Base-by-base conservation (phyloP, 2,329 filamentous ascomycete genomes). In the Chaetomiaceae sp. region DNA sequence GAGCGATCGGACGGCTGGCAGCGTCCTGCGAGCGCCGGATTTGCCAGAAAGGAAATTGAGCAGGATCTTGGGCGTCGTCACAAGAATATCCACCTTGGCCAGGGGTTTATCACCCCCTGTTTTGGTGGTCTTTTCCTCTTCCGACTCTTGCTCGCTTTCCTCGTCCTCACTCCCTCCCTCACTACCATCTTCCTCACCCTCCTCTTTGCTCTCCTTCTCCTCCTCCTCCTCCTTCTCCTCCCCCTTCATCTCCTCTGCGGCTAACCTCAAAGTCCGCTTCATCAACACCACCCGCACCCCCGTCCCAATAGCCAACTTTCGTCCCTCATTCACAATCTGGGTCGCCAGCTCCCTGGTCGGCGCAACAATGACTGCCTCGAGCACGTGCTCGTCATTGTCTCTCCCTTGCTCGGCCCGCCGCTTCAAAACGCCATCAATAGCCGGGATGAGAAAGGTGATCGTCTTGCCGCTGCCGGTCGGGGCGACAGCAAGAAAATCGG, bases 381-480 rank as follows among this genome's bases (percentile, higher is more conserved):
- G 72, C 10, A 76, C 70, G 57, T 82, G 78, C 4, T 75, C 68
- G 51, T 66, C 65, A 40, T 67, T 65, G 61, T 53, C 61, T 46
- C 60, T 43, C 41, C 61, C 47, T 32, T 65, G 67, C 61, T 76
- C 71, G 34, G 75, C 71, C 1, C 77, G 74, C 37, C 79, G 72
- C 48, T 79, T 72, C 56, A 89, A 74, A 37, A 95, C 84, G 41
- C 81, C 79, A 65, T 95, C 86, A 62, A 99, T 84, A 3, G 90
- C 79, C 0, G 92, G 91, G 37, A 99, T 87, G 63, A 97, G 71
- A 64, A 96, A 99, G 16, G 90, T 90, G 58, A 99, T 75, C 0
- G 94, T 99, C 75, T 99, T 99, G 40, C 94, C 94, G 67, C 92
- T 97, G 21, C 94, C 94, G 0, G 94, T 99, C 1, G 94, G 94